Conservation (phyloP, 768 basidiomycete species). For the Neoboletus subvelutipes region DNA sequence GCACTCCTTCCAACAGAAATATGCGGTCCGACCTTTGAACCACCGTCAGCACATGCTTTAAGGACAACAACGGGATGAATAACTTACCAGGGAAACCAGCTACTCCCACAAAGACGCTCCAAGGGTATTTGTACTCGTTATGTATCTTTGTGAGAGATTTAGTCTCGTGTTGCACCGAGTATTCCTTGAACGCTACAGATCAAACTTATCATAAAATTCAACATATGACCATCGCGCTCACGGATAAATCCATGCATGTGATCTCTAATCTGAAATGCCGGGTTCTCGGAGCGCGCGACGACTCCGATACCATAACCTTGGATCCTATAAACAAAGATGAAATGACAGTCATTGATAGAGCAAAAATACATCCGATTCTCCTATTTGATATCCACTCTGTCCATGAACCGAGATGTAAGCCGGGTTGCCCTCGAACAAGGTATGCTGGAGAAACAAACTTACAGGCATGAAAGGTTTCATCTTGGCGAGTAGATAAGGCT, state of each 20-base stretch:
- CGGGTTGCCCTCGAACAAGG: background rate
- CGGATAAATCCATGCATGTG: constrained; percentile 26
- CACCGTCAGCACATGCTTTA: background rate
- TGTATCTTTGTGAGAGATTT: constrained; percentile 12
- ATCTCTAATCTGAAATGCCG: constrained; percentile 14
- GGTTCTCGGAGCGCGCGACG: constrained; percentile 18
- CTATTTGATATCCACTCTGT: constrained; percentile 13
- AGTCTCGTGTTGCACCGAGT: background rate
- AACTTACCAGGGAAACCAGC: constrained; percentile 27
- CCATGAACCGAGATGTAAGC: background rate
- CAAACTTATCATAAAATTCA: constrained; percentile 12
- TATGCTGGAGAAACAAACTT: constrained; percentile 32
- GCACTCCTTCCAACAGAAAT: constrained; percentile 18
- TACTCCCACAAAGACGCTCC: constrained; percentile 29
- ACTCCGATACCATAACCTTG: constrained; percentile 40
- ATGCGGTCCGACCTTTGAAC: constrained; percentile 22
- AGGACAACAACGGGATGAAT: constrained; percentile 6
- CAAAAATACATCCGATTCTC: constrained; percentile 5
- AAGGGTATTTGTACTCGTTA: constrained; percentile 31
- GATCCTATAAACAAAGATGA: background rate
- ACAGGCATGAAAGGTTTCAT: constrained; percentile 39
- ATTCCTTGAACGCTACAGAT: constrained; percentile 30
- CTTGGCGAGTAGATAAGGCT: constrained; percentile 42
- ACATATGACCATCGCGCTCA: constrained; percentile 12
- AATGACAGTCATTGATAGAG: background rate